Conservation (phyloP, 345 rosid genomes). For the Erucastrum elatum region DNA sequence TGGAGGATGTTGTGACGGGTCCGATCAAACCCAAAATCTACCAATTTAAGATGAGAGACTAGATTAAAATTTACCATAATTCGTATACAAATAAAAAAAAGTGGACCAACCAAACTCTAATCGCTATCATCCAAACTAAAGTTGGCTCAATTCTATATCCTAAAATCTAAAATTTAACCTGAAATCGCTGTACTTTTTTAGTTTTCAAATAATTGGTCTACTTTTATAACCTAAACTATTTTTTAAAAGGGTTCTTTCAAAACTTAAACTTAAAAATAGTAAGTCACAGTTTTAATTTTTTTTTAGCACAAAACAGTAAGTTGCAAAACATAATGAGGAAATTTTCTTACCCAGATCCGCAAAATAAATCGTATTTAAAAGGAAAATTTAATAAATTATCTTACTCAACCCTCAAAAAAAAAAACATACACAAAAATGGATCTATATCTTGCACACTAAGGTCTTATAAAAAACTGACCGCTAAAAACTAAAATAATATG, state of each 20-base stretch:
- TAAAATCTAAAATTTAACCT: neutral
- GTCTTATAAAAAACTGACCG: neutral
- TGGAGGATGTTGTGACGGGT: constrained; percentile 48
- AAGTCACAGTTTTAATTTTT: neutral
- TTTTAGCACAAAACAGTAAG: neutral
- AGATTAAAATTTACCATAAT: neutral
- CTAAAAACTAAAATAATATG: neutral
- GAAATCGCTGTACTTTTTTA: neutral
- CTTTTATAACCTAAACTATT: neutral
- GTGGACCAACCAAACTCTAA: neutral
- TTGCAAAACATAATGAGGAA: neutral
- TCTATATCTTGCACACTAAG: neutral
- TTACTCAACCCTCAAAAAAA: neutral
- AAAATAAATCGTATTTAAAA: neutral
- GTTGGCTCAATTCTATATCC: neutral
- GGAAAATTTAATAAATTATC: neutral
- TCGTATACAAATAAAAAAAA: neutral
- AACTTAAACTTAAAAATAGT: neutral
- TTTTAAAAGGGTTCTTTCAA: neutral
- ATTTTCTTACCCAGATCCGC: neutral
- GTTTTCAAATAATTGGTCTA: neutral
- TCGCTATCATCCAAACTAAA: neutral
- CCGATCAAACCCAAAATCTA: constrained; percentile 54
- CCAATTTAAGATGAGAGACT: neutral
- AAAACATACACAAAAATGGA: neutral